These are phyloP conservation scores for Nothomitra cinnamomea DNA, from an alignment of 2,329 filamentous ascomycete species.

Conservation along the genomic window DNA sequence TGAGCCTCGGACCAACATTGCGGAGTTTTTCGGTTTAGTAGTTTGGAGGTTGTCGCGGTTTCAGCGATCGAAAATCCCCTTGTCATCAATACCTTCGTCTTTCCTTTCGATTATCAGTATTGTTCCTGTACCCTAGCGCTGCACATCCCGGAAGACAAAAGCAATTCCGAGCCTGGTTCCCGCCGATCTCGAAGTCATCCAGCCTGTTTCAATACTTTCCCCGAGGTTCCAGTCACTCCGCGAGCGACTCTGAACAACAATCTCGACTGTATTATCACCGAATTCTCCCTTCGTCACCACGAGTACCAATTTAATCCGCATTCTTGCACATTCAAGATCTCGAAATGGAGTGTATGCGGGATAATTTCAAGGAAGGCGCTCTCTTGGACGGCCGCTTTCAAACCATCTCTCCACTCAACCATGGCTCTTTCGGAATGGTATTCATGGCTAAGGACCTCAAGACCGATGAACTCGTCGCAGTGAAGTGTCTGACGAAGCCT, in stretches of 20 bases:
- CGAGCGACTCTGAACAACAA: slow-evolving; percentile 14
- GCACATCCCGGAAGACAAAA: slow-evolving; percentile 1
- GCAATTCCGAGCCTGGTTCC: not conserved
- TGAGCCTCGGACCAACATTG: slow-evolving; percentile 25
- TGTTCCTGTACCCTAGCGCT: slow-evolving; percentile 1
- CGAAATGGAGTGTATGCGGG: slow-evolving; percentile 70
- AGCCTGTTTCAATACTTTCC: slow-evolving; percentile 17
- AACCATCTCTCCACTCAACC: slow-evolving; percentile 87
- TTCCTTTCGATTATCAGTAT: not conserved
- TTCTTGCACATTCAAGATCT: slow-evolving; percentile 12
- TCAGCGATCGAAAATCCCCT: slow-evolving; percentile 16
- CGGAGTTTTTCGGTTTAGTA: slow-evolving; percentile 17
- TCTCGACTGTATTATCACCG: slow-evolving; percentile 17
- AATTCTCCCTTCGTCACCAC: slow-evolving; percentile 7
- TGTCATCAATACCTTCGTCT: slow-evolving; percentile 9
- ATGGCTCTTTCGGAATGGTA: slow-evolving; percentile 98
- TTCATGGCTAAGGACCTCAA: slow-evolving; percentile 72
- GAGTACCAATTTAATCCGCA: slow-evolving; percentile 12
- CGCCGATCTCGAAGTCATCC: slow-evolving; percentile 1
- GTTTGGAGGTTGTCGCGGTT: slow-evolving; percentile 12
- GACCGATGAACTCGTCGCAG: slow-evolving; percentile 68
- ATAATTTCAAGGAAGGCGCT: slow-evolving; percentile 62
- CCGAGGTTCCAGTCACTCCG: slow-evolving; percentile 14
- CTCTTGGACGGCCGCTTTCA: slow-evolving; percentile 78
- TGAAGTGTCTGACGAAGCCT: slow-evolving; percentile 91